These are phyloP conservation scores for Penicillium subrubescens DNA, from an alignment of 495 filamentous ascomycete species.

Conservation along the genomic window DNA sequence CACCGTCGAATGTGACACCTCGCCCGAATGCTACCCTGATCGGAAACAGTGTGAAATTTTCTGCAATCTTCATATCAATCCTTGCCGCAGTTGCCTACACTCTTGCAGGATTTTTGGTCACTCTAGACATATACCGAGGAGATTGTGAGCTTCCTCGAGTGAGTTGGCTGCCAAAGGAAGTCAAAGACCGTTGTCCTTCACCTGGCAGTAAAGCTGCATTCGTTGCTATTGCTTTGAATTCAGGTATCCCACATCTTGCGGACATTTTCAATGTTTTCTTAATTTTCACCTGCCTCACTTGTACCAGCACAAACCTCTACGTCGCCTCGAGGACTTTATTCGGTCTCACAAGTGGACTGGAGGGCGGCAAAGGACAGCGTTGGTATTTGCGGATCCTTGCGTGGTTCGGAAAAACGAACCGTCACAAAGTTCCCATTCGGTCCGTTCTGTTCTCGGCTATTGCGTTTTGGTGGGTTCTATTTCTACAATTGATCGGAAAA, in stretches of 20 bases:
- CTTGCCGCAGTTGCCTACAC: not conserved
- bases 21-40: not conserved
- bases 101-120: not conserved
- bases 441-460: conserved; percentile 39
- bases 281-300: not conserved
- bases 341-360: conserved; percentile 39
- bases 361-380: conserved; percentile 17
- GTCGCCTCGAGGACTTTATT: conserved; percentile 49
- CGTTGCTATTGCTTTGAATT: not conserved
- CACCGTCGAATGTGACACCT: not conserved
- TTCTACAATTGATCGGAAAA: conserved; percentile 16
- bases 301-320: conserved; percentile 47
- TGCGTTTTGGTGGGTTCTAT: conserved; percentile 49
- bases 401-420: conserved; percentile 38
- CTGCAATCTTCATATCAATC: not conserved
- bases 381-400: conserved; percentile 23
- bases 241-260: not conserved
- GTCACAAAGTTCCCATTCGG: conserved; percentile 36
- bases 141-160: not conserved
- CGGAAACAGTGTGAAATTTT: not conserved
- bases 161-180: not conserved
- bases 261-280: not conserved
- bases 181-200: not conserved
- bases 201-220: not conserved
- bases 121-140: not conserved